Conservation (phyloP, 805 yeast species). For the Scheffersomyces amazonensis region DNA sequence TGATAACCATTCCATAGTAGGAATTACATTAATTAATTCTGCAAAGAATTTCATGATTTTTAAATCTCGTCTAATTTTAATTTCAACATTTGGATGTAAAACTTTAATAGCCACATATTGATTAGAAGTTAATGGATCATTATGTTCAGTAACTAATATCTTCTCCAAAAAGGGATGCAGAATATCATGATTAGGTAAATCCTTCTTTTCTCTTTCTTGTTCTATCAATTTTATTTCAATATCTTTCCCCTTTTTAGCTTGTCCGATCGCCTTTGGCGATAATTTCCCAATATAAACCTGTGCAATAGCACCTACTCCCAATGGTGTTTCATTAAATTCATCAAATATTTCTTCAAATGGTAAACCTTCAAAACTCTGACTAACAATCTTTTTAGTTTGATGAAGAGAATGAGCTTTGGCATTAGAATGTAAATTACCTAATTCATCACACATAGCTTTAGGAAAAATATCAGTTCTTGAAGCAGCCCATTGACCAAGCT, state of each 20-base stretch:
- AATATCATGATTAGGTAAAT: slow-evolving; percentile 8
- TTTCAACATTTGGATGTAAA: slow-evolving; percentile 81
- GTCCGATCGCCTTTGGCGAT: slow-evolving; percentile 41
- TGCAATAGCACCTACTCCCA: slow-evolving; percentile 98
- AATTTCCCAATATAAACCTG: slow-evolving; percentile 84
- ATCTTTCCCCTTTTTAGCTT: slow-evolving; percentile 28
- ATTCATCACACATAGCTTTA: slow-evolving; percentile 68
- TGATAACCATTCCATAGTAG: slow-evolving; percentile 97
- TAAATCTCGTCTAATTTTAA: slow-evolving; percentile 73
- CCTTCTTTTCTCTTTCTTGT: slow-evolving; percentile 10
- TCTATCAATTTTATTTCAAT: slow-evolving; percentile 9
- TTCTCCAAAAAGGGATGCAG: slow-evolving; percentile 24
- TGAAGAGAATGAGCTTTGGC: slow-evolving; percentile 69
- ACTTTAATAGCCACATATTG: slow-evolving; percentile 86
- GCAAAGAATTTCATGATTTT: slow-evolving; percentile 85
- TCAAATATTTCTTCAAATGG: slow-evolving; percentile 76
- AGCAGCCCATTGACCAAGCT: slow-evolving; percentile 99
- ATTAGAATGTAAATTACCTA: slow-evolving; percentile 77
- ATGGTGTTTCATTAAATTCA: slow-evolving; percentile 68
- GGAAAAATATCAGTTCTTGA: slow-evolving; percentile 93
- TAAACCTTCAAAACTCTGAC: slow-evolving; percentile 53
- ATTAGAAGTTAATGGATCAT: slow-evolving; percentile 33
- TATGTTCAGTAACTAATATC: slow-evolving; percentile 32
- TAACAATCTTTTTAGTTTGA: slow-evolving; percentile 57
- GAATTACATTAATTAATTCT: slow-evolving; percentile 59